phyloP scores from a whole-genome alignment of 192 early-diverging fungal genomes.

The Physocladia obscura region DNA sequence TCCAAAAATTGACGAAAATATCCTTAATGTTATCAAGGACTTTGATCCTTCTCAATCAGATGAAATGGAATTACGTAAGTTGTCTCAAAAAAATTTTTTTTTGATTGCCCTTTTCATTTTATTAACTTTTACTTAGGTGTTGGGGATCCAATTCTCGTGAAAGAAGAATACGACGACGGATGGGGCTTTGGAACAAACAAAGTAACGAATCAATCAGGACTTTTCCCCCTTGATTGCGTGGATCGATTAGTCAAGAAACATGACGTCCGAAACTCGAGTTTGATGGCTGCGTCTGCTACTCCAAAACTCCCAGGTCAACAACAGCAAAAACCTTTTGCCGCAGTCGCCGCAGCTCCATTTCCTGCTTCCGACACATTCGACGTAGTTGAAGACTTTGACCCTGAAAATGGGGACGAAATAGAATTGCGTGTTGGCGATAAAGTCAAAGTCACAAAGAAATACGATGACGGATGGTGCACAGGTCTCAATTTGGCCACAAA shows the following conservation, averaged over 20 bases:
- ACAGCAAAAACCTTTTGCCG: neutral
- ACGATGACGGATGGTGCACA: slow-evolving; percentile 48
- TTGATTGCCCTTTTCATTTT: neutral
- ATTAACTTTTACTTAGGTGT: neutral
- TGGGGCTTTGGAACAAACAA: slow-evolving; percentile 5
- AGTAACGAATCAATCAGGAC: neutral
- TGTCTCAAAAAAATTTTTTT: neutral
- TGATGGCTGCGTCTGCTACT: neutral
- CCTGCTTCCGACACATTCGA: neutral
- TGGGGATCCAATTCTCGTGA: slow-evolving; percentile 14
- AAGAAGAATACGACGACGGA: slow-evolving; percentile 13
- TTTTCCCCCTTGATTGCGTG: slow-evolving; percentile 15
- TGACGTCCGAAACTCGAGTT: slow-evolving; percentile 6
- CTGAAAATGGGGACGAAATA: slow-evolving; percentile 8
- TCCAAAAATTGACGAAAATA: too few relatives aligned
- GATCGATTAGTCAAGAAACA: neutral
- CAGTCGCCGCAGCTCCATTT: neutral
- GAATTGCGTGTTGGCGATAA: slow-evolving; percentile 14
- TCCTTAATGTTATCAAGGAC: neutral
- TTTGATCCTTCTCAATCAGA: neutral
- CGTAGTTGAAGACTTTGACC: slow-evolving; percentile 13
- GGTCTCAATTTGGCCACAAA: slow-evolving; percentile 52
- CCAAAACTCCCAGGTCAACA: neutral
- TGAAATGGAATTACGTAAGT: slow-evolving; percentile 18
- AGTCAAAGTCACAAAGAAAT: neutral